Evolutionary conservation across 805 yeast genomes (phyloP).

Genomic region (Metschnikowia similis): DNA sequence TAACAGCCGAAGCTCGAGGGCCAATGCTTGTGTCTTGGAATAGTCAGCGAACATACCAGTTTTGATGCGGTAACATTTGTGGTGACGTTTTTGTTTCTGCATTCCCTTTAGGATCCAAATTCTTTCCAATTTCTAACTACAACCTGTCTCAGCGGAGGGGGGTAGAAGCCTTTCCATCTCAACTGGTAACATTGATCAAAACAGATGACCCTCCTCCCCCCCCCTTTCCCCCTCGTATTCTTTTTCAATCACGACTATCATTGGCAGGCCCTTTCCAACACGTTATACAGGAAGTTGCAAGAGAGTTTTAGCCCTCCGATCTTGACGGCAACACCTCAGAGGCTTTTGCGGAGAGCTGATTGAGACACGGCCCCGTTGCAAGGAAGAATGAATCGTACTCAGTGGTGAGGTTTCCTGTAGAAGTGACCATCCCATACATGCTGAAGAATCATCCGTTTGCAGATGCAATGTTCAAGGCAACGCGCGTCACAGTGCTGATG

Average conservation of each 20-base stretch:
- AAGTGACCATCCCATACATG: background rate
- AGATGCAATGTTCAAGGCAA: background rate
- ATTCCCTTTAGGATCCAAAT: background rate
- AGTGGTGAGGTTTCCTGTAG: conserved; percentile 1
- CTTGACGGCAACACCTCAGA: conserved; percentile 3
- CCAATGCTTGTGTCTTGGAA: no score
- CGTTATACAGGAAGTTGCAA: conserved; percentile 3
- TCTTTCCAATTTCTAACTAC: background rate
- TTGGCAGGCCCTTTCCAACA: background rate
- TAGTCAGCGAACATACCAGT: no score
- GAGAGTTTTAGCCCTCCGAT: conserved; percentile 4
- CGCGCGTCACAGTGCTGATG: background rate
- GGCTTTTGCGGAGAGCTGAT: background rate
- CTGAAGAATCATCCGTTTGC: background rate
- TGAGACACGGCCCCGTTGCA: conserved; percentile 1
- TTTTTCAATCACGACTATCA: background rate
- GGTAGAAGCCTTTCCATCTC: background rate
- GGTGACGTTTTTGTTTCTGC: background rate
- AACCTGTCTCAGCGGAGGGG: background rate
- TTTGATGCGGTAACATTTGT: no score
- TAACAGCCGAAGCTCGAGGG: no score
- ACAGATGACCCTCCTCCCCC: conserved; percentile 7
- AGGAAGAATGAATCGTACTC: conserved; percentile 2
- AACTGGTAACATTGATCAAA: conserved; percentile 5
- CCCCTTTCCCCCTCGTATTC: background rate